Base-by-base conservation (phyloP, 2,329 filamentous ascomycete genomes). In the Aspergillus pseudoviridinutans region DNA sequence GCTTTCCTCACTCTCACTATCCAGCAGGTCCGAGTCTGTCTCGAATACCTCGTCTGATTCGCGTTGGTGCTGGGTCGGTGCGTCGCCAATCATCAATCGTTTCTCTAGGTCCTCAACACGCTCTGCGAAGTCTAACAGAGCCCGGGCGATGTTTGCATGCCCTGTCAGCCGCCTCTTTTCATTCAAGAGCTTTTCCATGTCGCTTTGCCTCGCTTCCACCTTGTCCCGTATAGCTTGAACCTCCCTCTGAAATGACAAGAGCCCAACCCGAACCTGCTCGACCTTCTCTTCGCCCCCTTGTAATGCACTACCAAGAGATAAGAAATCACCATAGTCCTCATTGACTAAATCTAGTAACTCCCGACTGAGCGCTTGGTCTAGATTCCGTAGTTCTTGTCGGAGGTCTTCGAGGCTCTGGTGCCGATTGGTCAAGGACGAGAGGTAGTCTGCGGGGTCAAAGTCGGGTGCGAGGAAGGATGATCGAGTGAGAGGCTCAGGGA, bases 361-460 rank as follows among this genome's bases (percentile, higher is more conserved):
- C 61, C 88, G 85, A 68, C 87, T 90, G 60, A 99, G 87, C 22
- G 88, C 83, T 65, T 90, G 85, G 64, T 87, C 90, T 53, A 95
- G 84, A 58, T 92, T 85, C 49, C 92, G 87, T 17, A 99, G 81
- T 69, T 99, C 95, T 4, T 87, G 79, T 38, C 93, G 90, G 32
- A 99, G 81, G 73, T 99, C 94, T 71, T 96, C 92, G 50, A 99
- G 89, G 0, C 93, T 97, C 74, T 99, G 94, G 74, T 99, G 94
- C 1, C 94, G 89, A 70, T 94, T 87, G 22, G 87, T 85, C 1
- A 96, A 82, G 1, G 89, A 88, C 7, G 87, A 92, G 75, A 99
- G 87, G 73, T 97, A 99, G 2, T 79, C 79, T 1, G 90, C 84
- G 0, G 95, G 88, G 61, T 91, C 86, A 74, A 99, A 99, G 64